Percentiles rank a stretch among this genome's conserved stretches.
Conservation (phyloP, 331 rosid genomes). For the Phaseolus coccineus region DNA sequence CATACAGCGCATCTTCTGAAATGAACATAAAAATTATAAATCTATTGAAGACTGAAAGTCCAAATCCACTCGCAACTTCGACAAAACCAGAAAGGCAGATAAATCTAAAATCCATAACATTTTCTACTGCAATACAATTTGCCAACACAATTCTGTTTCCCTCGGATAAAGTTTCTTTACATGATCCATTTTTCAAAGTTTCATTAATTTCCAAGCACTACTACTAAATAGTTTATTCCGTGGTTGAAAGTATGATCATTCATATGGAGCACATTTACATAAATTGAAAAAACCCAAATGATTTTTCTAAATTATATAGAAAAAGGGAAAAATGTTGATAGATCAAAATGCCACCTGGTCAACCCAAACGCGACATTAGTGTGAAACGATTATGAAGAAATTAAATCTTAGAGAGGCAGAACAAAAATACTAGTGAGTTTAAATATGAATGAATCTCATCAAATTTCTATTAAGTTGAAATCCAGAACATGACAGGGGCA, state of each 20-base stretch:
- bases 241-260: neutral
- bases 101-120: constrained; percentile 20
- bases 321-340: neutral
- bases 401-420: neutral
- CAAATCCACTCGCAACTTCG: constrained; percentile 29
- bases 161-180: neutral
- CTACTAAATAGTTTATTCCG: neutral
- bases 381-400: neutral
- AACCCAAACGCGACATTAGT: neutral
- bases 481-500: neutral
- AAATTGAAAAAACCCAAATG: neutral
- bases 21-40: constrained; percentile 45
- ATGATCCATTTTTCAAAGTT: constrained; percentile 12
- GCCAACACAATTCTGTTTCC: constrained; percentile 11
- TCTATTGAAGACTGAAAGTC: constrained; percentile 37
- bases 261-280: neutral
- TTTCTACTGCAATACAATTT: constrained; percentile 1
- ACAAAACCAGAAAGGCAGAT: constrained; percentile 19
- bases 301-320: neutral
- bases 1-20: constrained; percentile 79
- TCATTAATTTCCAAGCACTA: neutral
- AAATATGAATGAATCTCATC: constrained; percentile 23
- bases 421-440: neutral
- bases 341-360: neutral
- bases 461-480: constrained; percentile 7